phyloP scores from a whole-genome alignment of 495 filamentous ascomycete species.

The Penicillium mononematosum region DNA sequence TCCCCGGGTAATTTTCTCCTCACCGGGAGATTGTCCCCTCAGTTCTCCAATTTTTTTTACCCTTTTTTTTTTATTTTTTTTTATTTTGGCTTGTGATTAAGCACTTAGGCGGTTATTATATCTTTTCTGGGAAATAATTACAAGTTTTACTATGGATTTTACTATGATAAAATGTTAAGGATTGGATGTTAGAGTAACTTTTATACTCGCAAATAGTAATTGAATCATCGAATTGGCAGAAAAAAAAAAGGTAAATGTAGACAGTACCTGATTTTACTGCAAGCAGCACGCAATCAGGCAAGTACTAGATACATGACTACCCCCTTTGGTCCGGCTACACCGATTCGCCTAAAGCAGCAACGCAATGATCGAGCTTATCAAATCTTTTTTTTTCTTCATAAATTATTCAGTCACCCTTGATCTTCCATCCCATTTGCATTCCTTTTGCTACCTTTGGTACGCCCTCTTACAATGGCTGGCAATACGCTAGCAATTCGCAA shows the following conservation, averaged over 20 bases:
- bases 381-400: slow-evolving; percentile 26
- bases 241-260: slow-evolving; percentile 4
- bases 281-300: slow-evolving; percentile 3
- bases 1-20: slow-evolving; percentile 37
- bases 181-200: not conserved
- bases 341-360: slow-evolving; percentile 48
- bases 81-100: slow-evolving; percentile 6
- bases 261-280: not conserved
- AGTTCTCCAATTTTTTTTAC: slow-evolving; percentile 24
- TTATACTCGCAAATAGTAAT: not conserved
- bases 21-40: slow-evolving; percentile 29
- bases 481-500: slow-evolving; percentile 41
- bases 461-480: slow-evolving; percentile 42
- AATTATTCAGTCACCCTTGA: slow-evolving; percentile 12
- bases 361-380: slow-evolving; percentile 22
- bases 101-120: not conserved
- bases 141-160: no score
- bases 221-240: not conserved
- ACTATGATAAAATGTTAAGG: no score
- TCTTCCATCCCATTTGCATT: slow-evolving; percentile 18
- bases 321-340: slow-evolving; percentile 30
- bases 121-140: not conserved
- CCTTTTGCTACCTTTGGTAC: slow-evolving; percentile 14
- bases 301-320: slow-evolving; percentile 5
- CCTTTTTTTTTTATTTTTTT: not conserved